These are phyloP conservation scores for Cyclotella kingstonii DNA, from an alignment of 108 stramenopile genomes.

Conservation along the genomic window DNA sequence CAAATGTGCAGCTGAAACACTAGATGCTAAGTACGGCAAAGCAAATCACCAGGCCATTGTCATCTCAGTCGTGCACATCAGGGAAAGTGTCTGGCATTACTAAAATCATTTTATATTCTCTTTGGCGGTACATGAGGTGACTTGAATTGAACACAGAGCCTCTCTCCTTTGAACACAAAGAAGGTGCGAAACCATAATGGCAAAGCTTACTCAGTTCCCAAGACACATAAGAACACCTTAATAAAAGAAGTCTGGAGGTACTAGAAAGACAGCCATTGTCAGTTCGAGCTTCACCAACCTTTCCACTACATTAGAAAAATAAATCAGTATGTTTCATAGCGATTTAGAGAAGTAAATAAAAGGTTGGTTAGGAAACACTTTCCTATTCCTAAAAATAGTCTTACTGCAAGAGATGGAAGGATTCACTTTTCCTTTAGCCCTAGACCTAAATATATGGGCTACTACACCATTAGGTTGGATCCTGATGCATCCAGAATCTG, in stretches of 20 bases:
- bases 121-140: slow-evolving; percentile 38
- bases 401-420: too few relatives aligned
- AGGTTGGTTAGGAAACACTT: too few relatives aligned
- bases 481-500: too few relatives aligned
- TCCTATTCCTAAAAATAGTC: too few relatives aligned
- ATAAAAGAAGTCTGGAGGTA: slow-evolving; percentile 14
- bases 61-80: slow-evolving; percentile 13
- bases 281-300: slow-evolving; percentile 15
- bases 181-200: slow-evolving; percentile 34
- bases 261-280: neutral
- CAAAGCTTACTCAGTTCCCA: slow-evolving; percentile 20
- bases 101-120: slow-evolving; percentile 20
- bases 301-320: slow-evolving; percentile 26
- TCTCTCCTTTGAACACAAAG: slow-evolving; percentile 32
- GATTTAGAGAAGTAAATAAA: too few relatives aligned
- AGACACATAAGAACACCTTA: slow-evolving; percentile 11
- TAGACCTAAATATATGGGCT: too few relatives aligned
- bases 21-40: slow-evolving; percentile 40
- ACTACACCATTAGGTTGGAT: too few relatives aligned
- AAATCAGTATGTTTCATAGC: slow-evolving; percentile 7
- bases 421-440: too few relatives aligned
- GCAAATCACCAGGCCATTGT: slow-evolving; percentile 11
- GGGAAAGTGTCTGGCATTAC: slow-evolving; percentile 11
- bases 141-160: slow-evolving; percentile 20
- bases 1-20: neutral